These are phyloP conservation scores for Paxillus ammoniavirescens DNA, from an alignment of 768 basidiomycete genomes.

Conservation along the genomic window DNA sequence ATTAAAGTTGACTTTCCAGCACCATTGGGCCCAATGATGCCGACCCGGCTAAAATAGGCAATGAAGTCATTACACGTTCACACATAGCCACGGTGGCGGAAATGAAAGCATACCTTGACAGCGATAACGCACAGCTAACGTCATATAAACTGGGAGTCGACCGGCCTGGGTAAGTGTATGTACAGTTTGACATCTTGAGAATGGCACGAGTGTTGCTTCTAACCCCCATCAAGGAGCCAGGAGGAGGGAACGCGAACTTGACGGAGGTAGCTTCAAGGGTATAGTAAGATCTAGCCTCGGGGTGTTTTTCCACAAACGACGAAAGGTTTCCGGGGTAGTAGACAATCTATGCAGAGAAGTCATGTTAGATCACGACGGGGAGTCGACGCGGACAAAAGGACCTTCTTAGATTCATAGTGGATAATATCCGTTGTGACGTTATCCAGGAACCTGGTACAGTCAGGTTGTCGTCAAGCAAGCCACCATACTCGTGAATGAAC, in stretches of 20 bases:
- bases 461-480: slow-evolving; percentile 7
- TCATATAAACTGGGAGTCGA: slow-evolving; percentile 76
- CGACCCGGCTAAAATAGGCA: slow-evolving; percentile 66
- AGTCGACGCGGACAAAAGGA: slow-evolving; percentile 22
- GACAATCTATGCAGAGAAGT: slow-evolving; percentile 55
- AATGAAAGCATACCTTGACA: slow-evolving; percentile 66
- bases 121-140: slow-evolving; percentile 90
- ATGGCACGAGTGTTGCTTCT: slow-evolving; percentile 95
- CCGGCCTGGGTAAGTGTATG: slow-evolving; percentile 91
- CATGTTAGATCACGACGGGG: slow-evolving; percentile 16
- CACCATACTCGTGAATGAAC: slow-evolving; percentile 25
- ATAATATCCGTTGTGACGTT: slow-evolving; percentile 96
- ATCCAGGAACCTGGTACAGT: slow-evolving; percentile 74
- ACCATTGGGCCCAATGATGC: slow-evolving; percentile 90
- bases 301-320: slow-evolving; percentile 83
- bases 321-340: slow-evolving; percentile 95
- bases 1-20: slow-evolving; percentile 96
- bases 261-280: slow-evolving; percentile 90
- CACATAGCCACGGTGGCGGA: slow-evolving; percentile 19
- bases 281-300: slow-evolving; percentile 96
- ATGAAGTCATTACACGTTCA: slow-evolving; percentile 19
- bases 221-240: slow-evolving; percentile 96
- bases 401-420: slow-evolving; percentile 95
- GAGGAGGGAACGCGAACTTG: slow-evolving; percentile 94
- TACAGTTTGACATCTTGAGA: slow-evolving; percentile 87